phyloP scores from a whole-genome alignment of 2,329 filamentous ascomycete genomes.

The Penicillium sp. region DNA sequence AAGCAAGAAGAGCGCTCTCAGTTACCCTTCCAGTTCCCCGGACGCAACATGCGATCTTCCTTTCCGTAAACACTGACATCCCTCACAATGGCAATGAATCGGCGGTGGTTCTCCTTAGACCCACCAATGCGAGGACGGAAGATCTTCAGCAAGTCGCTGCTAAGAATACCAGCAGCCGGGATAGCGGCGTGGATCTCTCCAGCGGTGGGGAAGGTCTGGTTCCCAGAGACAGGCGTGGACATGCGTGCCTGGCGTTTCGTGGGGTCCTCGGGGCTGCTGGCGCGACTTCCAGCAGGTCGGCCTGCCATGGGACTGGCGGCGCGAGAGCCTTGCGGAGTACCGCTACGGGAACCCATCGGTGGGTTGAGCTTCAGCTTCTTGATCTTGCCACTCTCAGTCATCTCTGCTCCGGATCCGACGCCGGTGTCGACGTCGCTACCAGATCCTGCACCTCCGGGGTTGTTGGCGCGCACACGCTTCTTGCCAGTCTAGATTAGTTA shows the following conservation, averaged over 20 bases:
- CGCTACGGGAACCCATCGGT: slow-evolving; percentile 39
- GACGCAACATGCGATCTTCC: slow-evolving; percentile 43
- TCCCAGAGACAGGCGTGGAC: slow-evolving; percentile 32
- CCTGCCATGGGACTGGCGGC: slow-evolving; percentile 47
- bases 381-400: slow-evolving; percentile 46
- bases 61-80: slow-evolving; percentile 47
- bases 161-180: slow-evolving; percentile 46
- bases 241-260: slow-evolving; percentile 27
- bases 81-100: slow-evolving; percentile 48
- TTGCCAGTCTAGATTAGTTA: slow-evolving; percentile 47
- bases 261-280: slow-evolving; percentile 41
- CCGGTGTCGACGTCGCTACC: slow-evolving; percentile 59
- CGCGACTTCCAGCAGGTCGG: slow-evolving; percentile 38
- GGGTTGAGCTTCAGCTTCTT: slow-evolving; percentile 53
- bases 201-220: slow-evolving; percentile 44
- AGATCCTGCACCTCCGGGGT: slow-evolving; percentile 44
- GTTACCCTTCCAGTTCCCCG: slow-evolving; percentile 37
- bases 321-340: slow-evolving; percentile 52
- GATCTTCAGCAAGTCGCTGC: slow-evolving; percentile 45
- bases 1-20: not conserved
- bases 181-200: slow-evolving; percentile 51
- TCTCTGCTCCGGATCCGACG: slow-evolving; percentile 49
- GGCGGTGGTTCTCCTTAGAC: slow-evolving; percentile 42
- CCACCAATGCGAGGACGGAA: slow-evolving; percentile 47
- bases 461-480: slow-evolving; percentile 47